Evolutionary conservation across 805 yeast species (phyloP).

Genomic region (Kodamaea sagamina): DNA sequence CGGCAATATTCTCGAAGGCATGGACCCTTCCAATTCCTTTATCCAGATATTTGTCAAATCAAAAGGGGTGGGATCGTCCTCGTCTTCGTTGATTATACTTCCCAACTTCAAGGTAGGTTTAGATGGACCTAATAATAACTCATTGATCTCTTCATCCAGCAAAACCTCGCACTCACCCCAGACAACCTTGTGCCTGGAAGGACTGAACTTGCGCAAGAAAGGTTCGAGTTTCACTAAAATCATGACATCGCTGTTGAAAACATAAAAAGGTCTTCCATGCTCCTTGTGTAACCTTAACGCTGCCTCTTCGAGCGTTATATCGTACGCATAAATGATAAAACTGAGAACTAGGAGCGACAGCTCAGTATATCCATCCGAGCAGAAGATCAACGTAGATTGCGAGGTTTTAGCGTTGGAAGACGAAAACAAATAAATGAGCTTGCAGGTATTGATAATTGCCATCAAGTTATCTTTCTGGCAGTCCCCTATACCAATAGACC

Average conservation of each 20-base stretch:
- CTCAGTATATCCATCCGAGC: conserved; percentile 93
- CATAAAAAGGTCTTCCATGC: conserved; percentile 77
- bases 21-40: conserved; percentile 56
- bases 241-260: conserved; percentile 74
- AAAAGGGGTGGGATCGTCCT: conserved; percentile 19
- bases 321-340: conserved; percentile 68
- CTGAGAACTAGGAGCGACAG: conserved; percentile 74
- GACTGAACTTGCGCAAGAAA: conserved; percentile 61
- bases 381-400: conserved; percentile 60
- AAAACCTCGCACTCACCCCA: conserved; percentile 37
- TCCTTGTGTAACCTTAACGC: conserved; percentile 60
- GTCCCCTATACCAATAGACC: conserved; percentile 77
- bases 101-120: conserved; percentile 24
- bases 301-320: conserved; percentile 63
- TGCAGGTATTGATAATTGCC: conserved; percentile 68
- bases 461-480: conserved; percentile 60
- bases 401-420: conserved; percentile 35
- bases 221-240: conserved; percentile 66
- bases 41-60: conserved; percentile 32
- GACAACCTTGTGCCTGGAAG: conserved; percentile 29
- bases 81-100: conserved; percentile 28
- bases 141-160: conserved; percentile 34
- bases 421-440: conserved; percentile 52
- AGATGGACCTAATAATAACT: conserved; percentile 26
- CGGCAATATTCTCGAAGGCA: conserved; percentile 83